Evolutionary conservation across 306 rosid genomes (phyloP).

Genomic region (Spatholobus suberectus): DNA sequence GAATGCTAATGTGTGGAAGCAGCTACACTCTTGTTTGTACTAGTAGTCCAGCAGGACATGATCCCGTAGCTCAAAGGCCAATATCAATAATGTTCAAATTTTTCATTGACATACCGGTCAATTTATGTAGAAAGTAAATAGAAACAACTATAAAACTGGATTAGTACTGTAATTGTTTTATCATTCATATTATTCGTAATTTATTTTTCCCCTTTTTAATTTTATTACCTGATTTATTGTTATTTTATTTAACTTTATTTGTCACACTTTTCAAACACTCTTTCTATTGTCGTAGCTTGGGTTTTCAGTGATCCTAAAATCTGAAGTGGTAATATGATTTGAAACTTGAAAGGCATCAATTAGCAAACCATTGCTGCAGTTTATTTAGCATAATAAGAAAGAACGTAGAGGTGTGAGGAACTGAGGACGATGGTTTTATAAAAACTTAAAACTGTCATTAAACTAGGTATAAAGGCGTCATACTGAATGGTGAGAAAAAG

Average conservation of each 20-base stretch:
- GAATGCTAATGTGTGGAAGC: neutral
- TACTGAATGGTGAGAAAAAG: too few species aligned
- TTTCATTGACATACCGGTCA: neutral
- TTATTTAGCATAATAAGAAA: neutral
- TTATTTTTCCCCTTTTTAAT: neutral
- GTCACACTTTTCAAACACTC: neutral
- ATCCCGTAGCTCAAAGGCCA: neutral
- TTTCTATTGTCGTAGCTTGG: neutral
- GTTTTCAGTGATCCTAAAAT: neutral
- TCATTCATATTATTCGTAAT: constrained; percentile 19
- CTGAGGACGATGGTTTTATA: neutral
- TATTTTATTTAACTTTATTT: constrained; percentile 1
- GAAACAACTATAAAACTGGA: neutral
- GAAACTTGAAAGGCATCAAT: neutral
- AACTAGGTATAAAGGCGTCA: neutral
- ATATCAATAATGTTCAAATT: constrained; percentile 8
- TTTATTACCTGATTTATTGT: neutral
- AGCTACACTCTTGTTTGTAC: neutral
- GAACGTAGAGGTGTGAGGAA: neutral
- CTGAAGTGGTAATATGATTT: neutral
- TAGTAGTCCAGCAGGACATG: neutral
- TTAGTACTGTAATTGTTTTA: neutral
- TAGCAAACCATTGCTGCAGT: neutral
- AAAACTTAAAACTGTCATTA: neutral
- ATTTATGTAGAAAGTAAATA: constrained; percentile 12